Evolutionary conservation across 2,329 filamentous ascomycete species (phyloP).

Genomic region (Aspergillus unguis): DNA sequence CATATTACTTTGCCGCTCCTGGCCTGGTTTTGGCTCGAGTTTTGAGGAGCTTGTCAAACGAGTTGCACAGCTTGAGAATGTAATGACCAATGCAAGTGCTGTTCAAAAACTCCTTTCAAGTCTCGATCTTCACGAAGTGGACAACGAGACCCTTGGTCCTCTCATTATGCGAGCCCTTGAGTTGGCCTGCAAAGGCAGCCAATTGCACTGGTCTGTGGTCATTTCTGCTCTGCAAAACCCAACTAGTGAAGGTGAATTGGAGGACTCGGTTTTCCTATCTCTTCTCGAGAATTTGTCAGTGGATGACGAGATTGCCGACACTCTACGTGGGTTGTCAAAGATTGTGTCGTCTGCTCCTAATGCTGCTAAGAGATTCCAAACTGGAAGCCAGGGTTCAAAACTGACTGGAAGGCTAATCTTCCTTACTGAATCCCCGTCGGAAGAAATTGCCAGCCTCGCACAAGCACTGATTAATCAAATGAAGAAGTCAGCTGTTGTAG

Average conservation of each 20-base stretch:
- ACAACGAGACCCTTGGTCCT: slow-evolving; percentile 31
- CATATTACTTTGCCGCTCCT: slow-evolving; percentile 55
- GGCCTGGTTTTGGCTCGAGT: slow-evolving; percentile 40
- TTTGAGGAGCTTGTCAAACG: slow-evolving; percentile 35
- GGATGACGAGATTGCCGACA: slow-evolving; percentile 33
- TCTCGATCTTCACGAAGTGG: slow-evolving; percentile 36
- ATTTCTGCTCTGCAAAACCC: slow-evolving; percentile 38
- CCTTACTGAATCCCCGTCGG: slow-evolving; percentile 52
- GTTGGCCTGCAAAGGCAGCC: slow-evolving; percentile 35
- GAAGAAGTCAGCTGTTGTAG: slow-evolving; percentile 36
- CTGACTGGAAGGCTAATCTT: slow-evolving; percentile 53
- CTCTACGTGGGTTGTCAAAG: slow-evolving; percentile 46
- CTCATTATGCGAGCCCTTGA: slow-evolving; percentile 36
- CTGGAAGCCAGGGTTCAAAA: slow-evolving; percentile 46
- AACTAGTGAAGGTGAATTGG: slow-evolving; percentile 31
- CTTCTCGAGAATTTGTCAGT: slow-evolving; percentile 43
- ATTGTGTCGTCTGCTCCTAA: slow-evolving; percentile 41
- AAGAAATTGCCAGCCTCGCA: slow-evolving; percentile 47
- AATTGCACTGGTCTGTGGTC: slow-evolving; percentile 39
- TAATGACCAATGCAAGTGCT: slow-evolving; percentile 31
- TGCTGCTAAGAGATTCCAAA: slow-evolving; percentile 44
- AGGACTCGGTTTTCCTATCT: slow-evolving; percentile 35
- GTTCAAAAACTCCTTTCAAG: slow-evolving; percentile 40
- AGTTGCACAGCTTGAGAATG: slow-evolving; percentile 32
- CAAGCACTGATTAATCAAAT: slow-evolving; percentile 33